Conservation (phyloP, 2,329 filamentous ascomycete genomes). For the Aspergillus sp. region DNA sequence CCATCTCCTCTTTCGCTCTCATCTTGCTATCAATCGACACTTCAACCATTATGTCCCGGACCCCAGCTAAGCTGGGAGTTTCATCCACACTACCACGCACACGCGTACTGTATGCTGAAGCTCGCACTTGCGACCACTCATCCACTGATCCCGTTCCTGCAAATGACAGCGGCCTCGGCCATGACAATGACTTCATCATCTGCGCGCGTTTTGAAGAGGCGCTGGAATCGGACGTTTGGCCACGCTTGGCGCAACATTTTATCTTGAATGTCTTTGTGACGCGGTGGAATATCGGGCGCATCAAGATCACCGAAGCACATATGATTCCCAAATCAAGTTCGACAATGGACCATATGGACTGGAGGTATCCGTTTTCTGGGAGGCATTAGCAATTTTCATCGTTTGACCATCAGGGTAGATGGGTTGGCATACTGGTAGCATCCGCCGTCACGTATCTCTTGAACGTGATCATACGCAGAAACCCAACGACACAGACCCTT, state of each 20-base stretch:
- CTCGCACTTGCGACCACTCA: not conserved
- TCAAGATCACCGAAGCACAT: slow-evolving; percentile 4
- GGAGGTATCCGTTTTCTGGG: not conserved
- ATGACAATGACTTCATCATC: not conserved
- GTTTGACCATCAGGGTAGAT: not conserved
- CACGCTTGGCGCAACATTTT: not conserved
- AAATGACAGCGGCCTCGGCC: not conserved
- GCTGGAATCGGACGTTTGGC: not conserved
- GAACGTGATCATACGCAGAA: slow-evolving; percentile 9
- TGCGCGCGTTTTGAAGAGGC: not conserved
- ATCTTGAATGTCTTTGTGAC: not conserved
- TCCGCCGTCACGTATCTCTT: not conserved
- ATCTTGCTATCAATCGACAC: slow-evolving; percentile 10
- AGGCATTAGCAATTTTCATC: not conserved
- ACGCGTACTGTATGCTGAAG: not conserved
- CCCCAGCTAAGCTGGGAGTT: not conserved
- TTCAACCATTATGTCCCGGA: slow-evolving; percentile 5
- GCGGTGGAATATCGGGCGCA: slow-evolving; percentile 3
- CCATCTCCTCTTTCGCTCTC: not conserved
- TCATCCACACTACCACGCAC: too few species aligned
- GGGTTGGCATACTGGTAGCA: not conserved
- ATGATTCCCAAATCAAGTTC: slow-evolving; percentile 8
- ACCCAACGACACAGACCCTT: slow-evolving; percentile 8
- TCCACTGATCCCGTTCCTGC: not conserved
- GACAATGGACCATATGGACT: slow-evolving; percentile 2